Conservation (phyloP, 192 early-diverging fungal genomes). For the Coemansia umbellata region DNA sequence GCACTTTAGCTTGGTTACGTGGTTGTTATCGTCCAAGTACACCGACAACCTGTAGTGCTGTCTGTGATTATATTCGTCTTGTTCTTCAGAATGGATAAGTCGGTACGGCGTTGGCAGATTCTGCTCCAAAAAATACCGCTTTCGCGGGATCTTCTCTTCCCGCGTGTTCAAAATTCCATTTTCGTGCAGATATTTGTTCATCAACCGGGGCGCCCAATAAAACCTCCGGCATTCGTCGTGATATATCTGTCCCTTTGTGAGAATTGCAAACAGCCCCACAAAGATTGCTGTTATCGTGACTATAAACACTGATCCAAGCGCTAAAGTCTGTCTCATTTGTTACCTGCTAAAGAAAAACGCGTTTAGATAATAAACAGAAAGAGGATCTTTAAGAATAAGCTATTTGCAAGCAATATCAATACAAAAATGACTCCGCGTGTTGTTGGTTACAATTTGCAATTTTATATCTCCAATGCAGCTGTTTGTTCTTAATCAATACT, state of each 20-base stretch:
- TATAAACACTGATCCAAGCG: no score
- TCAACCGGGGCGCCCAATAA: slow-evolving; percentile 48
- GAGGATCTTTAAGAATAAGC: no score
- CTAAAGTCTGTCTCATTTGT: no score
- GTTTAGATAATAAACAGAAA: no score
- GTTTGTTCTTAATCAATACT: no score
- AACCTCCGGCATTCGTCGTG: slow-evolving; percentile 45
- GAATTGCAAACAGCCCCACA: slow-evolving; percentile 8
- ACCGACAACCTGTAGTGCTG: slow-evolving; percentile 45
- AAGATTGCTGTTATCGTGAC: slow-evolving; percentile 5
- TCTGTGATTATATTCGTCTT: slow-evolving; percentile 44
- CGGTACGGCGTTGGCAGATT: slow-evolving; percentile 46
- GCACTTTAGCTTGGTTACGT: slow-evolving; percentile 50
- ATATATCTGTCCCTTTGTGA: slow-evolving; percentile 28
- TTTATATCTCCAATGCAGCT: no score
- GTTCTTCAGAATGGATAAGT: slow-evolving; percentile 28
- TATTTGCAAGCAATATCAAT: no score
- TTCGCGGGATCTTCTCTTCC: slow-evolving; percentile 30
- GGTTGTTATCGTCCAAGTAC: slow-evolving; percentile 44
- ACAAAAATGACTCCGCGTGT: no score
- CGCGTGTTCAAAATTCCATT: slow-evolving; percentile 42
- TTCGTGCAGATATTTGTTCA: slow-evolving; percentile 50
- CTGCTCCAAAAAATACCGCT: slow-evolving; percentile 23
- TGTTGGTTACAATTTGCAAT: no score
- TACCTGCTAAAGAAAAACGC: no score